Percentiles rank a stretch among this genome's conserved stretches.
Evolutionary conservation across 1,139 yeast genomes (phyloP).

Genomic region (Scheffersomyces cryptocercus): DNA sequence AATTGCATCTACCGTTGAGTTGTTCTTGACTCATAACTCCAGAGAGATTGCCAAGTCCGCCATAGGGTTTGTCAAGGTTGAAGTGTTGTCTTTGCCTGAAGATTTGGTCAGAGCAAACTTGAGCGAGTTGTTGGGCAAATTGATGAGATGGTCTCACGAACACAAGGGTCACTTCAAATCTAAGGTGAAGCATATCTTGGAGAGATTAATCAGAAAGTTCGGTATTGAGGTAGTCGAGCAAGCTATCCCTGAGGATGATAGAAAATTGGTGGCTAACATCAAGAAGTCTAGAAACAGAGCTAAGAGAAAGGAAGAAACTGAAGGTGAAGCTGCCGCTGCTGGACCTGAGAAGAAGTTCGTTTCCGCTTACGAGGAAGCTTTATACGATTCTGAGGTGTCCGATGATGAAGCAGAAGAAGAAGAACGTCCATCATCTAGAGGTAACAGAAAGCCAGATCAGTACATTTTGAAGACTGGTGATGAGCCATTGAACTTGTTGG

Average conservation of each 20-base stretch:
- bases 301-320: slow-evolving; percentile 62
- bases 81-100: slow-evolving; percentile 80
- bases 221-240: slow-evolving; percentile 79
- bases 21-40: slow-evolving; percentile 85
- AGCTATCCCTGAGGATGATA: slow-evolving; percentile 86
- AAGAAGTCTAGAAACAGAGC: slow-evolving; percentile 84
- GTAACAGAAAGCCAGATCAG: slow-evolving; percentile 46
- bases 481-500: slow-evolving; percentile 87
- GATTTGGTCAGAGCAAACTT: slow-evolving; percentile 72
- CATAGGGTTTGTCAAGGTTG: slow-evolving; percentile 91
- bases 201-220: slow-evolving; percentile 84
- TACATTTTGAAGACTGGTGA: slow-evolving; percentile 69
- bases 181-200: slow-evolving; percentile 89
- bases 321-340: slow-evolving; percentile 23
- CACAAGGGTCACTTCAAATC: slow-evolving; percentile 93
- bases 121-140: slow-evolving; percentile 62
- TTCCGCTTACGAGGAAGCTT: slow-evolving; percentile 86
- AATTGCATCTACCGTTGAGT: slow-evolving; percentile 82
- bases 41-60: slow-evolving; percentile 94
- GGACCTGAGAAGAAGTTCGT: slow-evolving; percentile 52
- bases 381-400: slow-evolving; percentile 57
- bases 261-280: slow-evolving; percentile 78
- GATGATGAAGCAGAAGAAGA: slow-evolving; percentile 42
- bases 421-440: slow-evolving; percentile 18
- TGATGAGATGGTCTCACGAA: slow-evolving; percentile 93